A percentile compares a stretch with the other conserved stretches of the same genome.
These are phyloP conservation scores for Basidiobolus heterosporus DNA, from an alignment of 371 early-diverging fungal genomes.

Conservation along the genomic window DNA sequence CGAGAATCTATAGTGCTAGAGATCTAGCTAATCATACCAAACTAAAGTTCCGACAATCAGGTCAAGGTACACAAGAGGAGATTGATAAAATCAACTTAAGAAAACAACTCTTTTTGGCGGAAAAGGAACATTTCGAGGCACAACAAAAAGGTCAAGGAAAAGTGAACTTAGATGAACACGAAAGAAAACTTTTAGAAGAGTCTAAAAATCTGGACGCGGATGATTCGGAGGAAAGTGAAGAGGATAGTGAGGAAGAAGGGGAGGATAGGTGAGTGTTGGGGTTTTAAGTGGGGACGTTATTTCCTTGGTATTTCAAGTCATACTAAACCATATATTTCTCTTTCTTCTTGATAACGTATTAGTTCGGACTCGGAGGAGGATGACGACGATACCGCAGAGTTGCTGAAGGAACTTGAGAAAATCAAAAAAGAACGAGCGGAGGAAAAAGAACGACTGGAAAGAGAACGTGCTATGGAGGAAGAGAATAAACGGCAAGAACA, in stretches of 20 bases:
- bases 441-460: conserved; percentile 66
- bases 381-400: conserved; percentile 84
- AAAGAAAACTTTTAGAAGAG: conserved; percentile 12
- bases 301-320: no score
- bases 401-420: conserved; percentile 82
- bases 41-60: conserved; percentile 64
- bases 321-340: background rate
- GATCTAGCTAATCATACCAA: conserved; percentile 76
- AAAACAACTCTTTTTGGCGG: conserved; percentile 10
- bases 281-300: background rate
- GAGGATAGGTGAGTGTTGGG: conserved; percentile 9
- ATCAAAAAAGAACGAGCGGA: conserved; percentile 86
- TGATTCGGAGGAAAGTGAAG: conserved; percentile 37
- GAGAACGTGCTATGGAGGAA: conserved; percentile 36
- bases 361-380: conserved; percentile 51
- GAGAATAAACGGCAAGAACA: conserved; percentile 33
- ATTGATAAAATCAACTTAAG: conserved; percentile 9
- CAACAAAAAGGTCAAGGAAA: background rate
- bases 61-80: conserved; percentile 42
- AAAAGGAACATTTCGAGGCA: conserved; percentile 7
- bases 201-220: conserved; percentile 36
- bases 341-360: background rate
- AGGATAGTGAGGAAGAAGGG: conserved; percentile 1
- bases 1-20: conserved; percentile 51
- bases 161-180: conserved; percentile 14